Evolutionary conservation across 108 stramenopile genomes (phyloP), one percentile per base, ranked within the genome.

Genomic region (Pseudonitzschia delicatissima): DNA sequence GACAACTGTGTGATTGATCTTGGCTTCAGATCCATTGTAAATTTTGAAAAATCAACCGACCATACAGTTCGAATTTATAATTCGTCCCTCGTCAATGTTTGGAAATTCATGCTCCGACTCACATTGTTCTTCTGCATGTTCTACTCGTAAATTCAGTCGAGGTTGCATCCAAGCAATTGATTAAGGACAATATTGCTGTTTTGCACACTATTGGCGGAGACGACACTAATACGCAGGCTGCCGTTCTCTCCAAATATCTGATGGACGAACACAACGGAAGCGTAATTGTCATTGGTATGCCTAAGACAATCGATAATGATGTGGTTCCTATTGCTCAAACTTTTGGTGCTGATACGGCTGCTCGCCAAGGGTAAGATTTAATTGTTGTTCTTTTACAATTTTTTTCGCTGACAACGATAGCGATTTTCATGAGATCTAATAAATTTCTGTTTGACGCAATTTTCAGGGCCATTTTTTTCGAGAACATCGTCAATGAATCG

Each of bases 121-220:
- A n/a, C n/a, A n/a, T n/a, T n/a, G n/a, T n/a, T n/a, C n/a, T n/a
- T n/a, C n/a, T n/a, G n/a, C n/a, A n/a, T n/a, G n/a, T n/a, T n/a
- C n/a, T n/a, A n/a, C n/a, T n/a, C n/a, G n/a, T n/a, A n/a, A n/a
- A n/a, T n/a, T n/a, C 47, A 48, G 47, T 96, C 18, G 90, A 91
- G 66, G 87, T 90, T 31, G 92, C 94, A 25, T 77, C 94, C 26
- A 87, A 90, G 53, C 88, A 78, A 57, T 75, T 94, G 45, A 72
- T 91, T 68, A 81, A 77, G 49, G 90, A 91, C 67, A 63, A 89
- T 31, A 77, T 91, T 51, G 82, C 88, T 52, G 88, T 96, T 53
- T 67, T 96, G 40, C 94, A 96, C 78, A 96, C 94, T 36, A 93
- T 96, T 67, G 94, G 94, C 21, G 94, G 94, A 33, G 94, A 96